Evolutionary conservation across 768 basidiomycete species (phyloP).

Genomic region (Macrocybe gigantea): DNA sequence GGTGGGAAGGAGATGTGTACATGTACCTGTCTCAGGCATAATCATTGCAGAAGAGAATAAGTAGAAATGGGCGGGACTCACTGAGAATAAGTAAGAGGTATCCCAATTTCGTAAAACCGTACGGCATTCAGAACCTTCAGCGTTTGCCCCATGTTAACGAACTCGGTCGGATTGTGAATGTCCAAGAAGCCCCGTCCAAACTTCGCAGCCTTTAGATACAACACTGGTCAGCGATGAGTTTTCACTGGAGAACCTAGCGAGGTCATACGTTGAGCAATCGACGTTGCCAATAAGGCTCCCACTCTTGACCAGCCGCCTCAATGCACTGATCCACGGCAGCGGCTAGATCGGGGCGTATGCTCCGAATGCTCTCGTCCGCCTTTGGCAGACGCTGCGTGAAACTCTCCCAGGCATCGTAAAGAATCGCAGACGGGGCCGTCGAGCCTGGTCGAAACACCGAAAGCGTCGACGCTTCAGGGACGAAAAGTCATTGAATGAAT

Average conservation of each 20-base stretch:
- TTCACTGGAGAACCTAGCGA: neutral
- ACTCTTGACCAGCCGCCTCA: constrained; percentile 89
- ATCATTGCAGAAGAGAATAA: neutral
- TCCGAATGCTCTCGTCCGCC: constrained; percentile 88
- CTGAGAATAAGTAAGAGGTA: constrained; percentile 91
- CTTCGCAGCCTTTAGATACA: constrained; percentile 72
- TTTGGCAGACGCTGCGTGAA: constrained; percentile 82
- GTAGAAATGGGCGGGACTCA: constrained; percentile 30
- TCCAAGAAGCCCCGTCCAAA: constrained; percentile 94
- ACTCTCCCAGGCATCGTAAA: constrained; percentile 89
- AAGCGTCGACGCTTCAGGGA: constrained; percentile 57
- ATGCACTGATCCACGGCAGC: constrained; percentile 72
- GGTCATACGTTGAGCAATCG: constrained; percentile 68
- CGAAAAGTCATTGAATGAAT: neutral
- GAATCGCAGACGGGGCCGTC: constrained; percentile 82
- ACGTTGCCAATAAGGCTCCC: constrained; percentile 88
- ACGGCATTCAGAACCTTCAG: constrained; percentile 94
- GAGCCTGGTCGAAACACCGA: constrained; percentile 93
- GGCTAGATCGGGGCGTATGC: constrained; percentile 60
- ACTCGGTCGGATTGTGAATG: constrained; percentile 86
- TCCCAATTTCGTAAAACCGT: constrained; percentile 85
- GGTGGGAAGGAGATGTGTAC: constrained; percentile 71
- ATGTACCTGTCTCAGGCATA: constrained; percentile 54
- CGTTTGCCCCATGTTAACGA: constrained; percentile 87
- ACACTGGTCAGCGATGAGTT: neutral